Base-by-base conservation (phyloP, 1,139 yeast genomes). In the Saccharomyces hybrid region DNA sequence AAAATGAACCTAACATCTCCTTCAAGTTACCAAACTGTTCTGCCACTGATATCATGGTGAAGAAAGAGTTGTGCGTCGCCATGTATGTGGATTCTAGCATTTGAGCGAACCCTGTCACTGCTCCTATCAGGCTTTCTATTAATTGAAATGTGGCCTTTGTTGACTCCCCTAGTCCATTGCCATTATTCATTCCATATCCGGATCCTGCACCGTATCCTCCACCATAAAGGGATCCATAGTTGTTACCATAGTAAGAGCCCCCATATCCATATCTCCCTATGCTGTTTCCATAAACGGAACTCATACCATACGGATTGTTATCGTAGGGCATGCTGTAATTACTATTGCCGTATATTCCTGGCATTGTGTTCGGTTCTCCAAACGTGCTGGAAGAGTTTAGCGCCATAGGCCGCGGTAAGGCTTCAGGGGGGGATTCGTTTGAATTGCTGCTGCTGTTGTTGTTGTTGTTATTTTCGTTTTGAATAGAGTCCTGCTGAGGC, bases 81-180 rank as follows among this genome's bases (percentile, higher is more conserved):
- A 91, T 90, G 68, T 91, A 93, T 0, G 98, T 91, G 5, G 96
- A 93, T 70, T 93, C 99, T 48, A 93, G 77, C 96, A 93, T 90
- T 71, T 93, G 98, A 2, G 98, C 96, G 76, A 93, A 90, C 8
- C 98, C 98, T 1, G 96, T 96, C 48, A 93, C 93, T 0, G 98
- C 96, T 5, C 97, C 96, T 20, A 93, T 91, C 53, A 93, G 80
- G 58, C 89, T 83, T 66, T 93, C 98, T 52, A 93, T 88, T 58
- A 93, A 79, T 71, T 90, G 97, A 69, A 93, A 93, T 0, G 97
- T 89, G 1, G 96, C 96, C 66, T 88, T 93, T 1, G 98, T 88
- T 5, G 88, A 85, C 64, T 85, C 89, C 2, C 82, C 84, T 64
- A 65, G 65, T 61, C 38, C 38, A 23, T 41, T 38, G 1, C 53